Evolutionary conservation across 1,284 basidiomycete genomes (phyloP).

Genomic region (Coniferiporia sulphurascens): DNA sequence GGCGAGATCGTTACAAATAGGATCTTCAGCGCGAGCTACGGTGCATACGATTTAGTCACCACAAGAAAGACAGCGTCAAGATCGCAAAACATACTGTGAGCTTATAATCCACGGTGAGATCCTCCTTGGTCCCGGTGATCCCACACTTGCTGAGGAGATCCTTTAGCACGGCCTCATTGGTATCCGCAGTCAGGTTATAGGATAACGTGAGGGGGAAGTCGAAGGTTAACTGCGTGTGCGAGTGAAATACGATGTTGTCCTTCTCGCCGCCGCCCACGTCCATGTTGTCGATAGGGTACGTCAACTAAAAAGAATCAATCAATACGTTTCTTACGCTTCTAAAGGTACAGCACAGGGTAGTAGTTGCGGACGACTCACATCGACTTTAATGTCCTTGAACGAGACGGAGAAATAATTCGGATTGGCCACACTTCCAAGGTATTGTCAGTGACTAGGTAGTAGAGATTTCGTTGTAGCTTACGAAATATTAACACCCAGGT

Average conservation of each 20-base stretch:
- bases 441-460: constrained; percentile 8
- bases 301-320: constrained; percentile 40
- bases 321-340: background rate
- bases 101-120: constrained; percentile 68
- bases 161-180: constrained; percentile 52
- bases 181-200: constrained; percentile 62
- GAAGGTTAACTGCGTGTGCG: constrained; percentile 67
- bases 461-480: constrained; percentile 32
- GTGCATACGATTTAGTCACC: constrained; percentile 19
- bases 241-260: constrained; percentile 58
- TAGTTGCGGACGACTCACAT: constrained; percentile 34
- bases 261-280: constrained; percentile 64
- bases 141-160: constrained; percentile 73
- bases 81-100: constrained; percentile 44
- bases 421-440: constrained; percentile 60
- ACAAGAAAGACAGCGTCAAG: background rate
- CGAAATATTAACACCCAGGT: constrained; percentile 66
- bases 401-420: constrained; percentile 82
- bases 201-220: constrained; percentile 77
- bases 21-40: constrained; percentile 57
- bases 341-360: background rate
- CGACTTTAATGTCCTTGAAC: constrained; percentile 65
- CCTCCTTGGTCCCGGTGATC: constrained; percentile 36
- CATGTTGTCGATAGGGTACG: constrained; percentile 71
- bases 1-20: constrained; percentile 67